Percentiles rank a stretch among this genome's conserved stretches.
Conservation (phyloP, 345 rosid species). For the Zanthoxylum bungeanum region DNA sequence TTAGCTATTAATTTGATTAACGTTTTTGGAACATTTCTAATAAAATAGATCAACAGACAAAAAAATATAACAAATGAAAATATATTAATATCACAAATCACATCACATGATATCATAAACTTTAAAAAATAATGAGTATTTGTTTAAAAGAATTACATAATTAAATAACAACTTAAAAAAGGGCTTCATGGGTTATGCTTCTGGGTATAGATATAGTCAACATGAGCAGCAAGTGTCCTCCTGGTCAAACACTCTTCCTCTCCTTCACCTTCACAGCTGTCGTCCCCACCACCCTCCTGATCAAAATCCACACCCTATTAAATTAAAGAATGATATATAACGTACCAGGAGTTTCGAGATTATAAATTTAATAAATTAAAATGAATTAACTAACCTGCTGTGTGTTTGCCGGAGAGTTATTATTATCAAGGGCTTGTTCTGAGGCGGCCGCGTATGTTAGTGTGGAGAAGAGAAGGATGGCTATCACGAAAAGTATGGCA, state of each 20-base stretch:
- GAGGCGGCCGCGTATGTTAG: slow-evolving; percentile 42
- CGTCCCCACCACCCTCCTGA: too few species aligned
- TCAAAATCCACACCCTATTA: slow-evolving; percentile 13
- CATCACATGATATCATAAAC: too few species aligned
- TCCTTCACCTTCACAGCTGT: slow-evolving; percentile 41
- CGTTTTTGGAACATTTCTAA: too few species aligned
- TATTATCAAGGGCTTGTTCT: slow-evolving; percentile 29
- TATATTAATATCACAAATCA: too few species aligned
- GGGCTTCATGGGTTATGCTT: slow-evolving; percentile 34
- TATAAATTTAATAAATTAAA: too few species aligned
- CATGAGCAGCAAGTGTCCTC: slow-evolving; percentile 54
- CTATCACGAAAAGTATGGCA: slow-evolving; percentile 30
- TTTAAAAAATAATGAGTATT: too few species aligned
- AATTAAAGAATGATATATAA: too few species aligned
- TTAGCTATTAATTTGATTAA: too few species aligned
- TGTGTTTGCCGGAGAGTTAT: slow-evolving; percentile 17
- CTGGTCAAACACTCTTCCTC: slow-evolving; percentile 55
- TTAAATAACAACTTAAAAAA: not conserved
- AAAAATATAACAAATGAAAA: too few species aligned
- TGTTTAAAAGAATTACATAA: too few species aligned
- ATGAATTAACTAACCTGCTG: slow-evolving; percentile 41
- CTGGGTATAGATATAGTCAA: slow-evolving; percentile 58
- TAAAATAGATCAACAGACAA: too few species aligned
- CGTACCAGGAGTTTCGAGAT: too few species aligned
- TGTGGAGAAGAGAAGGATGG: slow-evolving; percentile 49